Conservation (phyloP, 768 basidiomycete species). For the Botryobasidium botryosum region DNA sequence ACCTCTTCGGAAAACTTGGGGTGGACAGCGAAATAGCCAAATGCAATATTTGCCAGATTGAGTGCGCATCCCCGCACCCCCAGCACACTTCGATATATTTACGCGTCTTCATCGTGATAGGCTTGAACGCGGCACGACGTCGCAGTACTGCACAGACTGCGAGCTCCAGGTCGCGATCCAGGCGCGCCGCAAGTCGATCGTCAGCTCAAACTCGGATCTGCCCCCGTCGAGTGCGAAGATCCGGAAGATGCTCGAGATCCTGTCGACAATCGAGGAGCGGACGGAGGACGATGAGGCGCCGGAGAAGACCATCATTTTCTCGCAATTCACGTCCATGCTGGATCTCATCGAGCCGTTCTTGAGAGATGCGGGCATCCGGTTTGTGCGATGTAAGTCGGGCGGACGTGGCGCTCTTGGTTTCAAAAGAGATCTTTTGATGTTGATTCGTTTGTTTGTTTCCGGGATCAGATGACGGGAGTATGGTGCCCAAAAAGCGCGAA, state of each 20-base stretch:
- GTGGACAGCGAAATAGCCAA: slow-evolving; percentile 36
- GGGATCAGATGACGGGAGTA: slow-evolving; percentile 67
- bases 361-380: slow-evolving; percentile 43
- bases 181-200: slow-evolving; percentile 26
- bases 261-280: slow-evolving; percentile 44
- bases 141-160: slow-evolving; percentile 44
- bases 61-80: slow-evolving; percentile 27
- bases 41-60: slow-evolving; percentile 60
- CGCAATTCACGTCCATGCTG: slow-evolving; percentile 77
- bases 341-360: slow-evolving; percentile 79
- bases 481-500: slow-evolving; percentile 63
- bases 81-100: neutral
- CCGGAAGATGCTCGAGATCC: slow-evolving; percentile 57
- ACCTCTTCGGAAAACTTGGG: slow-evolving; percentile 51
- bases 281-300: slow-evolving; percentile 23
- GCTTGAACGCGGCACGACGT: slow-evolving; percentile 13
- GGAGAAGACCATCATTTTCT: slow-evolving; percentile 95
- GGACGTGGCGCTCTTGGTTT: neutral
- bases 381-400: slow-evolving; percentile 62
- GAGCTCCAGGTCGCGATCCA: slow-evolving; percentile 30
- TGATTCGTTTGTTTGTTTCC: neutral
- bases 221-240: slow-evolving; percentile 77
- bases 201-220: slow-evolving; percentile 21
- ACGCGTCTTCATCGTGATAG: neutral
- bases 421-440: neutral